Percentiles rank a stretch among this genome's conserved stretches.
phyloP scores from a whole-genome alignment of 2,329 filamentous ascomycete genomes.

The Cladophialophora carrionii region DNA sequence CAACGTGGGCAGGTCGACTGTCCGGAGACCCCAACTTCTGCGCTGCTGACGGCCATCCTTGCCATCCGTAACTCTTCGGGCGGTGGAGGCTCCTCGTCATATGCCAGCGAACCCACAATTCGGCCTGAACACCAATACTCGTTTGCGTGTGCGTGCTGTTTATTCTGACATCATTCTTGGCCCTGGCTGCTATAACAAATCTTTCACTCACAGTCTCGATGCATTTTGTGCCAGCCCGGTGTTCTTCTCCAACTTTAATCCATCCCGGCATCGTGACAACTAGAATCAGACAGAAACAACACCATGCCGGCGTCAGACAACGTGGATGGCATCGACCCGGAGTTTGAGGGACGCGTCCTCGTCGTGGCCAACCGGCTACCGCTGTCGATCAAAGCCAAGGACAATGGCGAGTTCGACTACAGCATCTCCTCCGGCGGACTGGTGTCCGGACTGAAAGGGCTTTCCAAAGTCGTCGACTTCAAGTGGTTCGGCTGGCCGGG shows the following conservation, averaged over 20 bases:
- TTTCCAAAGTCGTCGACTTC: conserved; percentile 91
- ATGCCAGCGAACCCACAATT: not conserved
- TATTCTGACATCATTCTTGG: conserved; percentile 17
- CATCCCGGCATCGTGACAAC: no score
- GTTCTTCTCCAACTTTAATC: not conserved
- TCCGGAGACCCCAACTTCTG: not conserved
- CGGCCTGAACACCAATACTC: no score
- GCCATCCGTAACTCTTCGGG: no score
- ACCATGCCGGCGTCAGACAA: not conserved
- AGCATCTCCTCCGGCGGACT: conserved; percentile 95
- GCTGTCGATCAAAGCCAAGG: conserved; percentile 91
- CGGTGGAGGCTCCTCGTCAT: not conserved
- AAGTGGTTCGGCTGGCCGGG: conserved; percentile 99
- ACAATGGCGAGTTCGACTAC: conserved; percentile 88
- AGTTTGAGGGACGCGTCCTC: conserved; percentile 59
- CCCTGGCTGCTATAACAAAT: not conserved
- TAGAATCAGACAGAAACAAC: not conserved
- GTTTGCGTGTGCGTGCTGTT: not conserved
- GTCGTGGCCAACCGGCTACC: conserved; percentile 93
- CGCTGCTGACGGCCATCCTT: not conserved
- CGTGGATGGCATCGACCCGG: conserved; percentile 19
- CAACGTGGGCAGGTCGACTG: not conserved
- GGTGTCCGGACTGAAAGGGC: conserved; percentile 86
- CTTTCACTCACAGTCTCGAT: not conserved
- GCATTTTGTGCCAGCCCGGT: not conserved